phyloP scores from a whole-genome alignment of 2,329 filamentous ascomycete genomes.

The Claviceps sp. region DNA sequence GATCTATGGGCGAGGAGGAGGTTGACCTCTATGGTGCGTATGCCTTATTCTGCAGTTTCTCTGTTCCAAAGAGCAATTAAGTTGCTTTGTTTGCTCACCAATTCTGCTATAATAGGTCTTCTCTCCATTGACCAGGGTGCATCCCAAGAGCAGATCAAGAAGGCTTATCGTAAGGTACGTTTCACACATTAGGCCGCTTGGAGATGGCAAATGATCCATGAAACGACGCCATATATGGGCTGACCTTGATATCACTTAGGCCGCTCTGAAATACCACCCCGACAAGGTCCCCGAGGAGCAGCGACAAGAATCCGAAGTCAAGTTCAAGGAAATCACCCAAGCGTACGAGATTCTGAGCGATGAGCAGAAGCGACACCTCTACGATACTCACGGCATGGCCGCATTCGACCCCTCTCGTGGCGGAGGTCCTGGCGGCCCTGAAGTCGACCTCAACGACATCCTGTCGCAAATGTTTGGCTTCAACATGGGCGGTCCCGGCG shows the following conservation, averaged over 20 bases:
- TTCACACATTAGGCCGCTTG: neutral
- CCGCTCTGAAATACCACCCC: slow-evolving; percentile 77
- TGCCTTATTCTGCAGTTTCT: neutral
- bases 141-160: slow-evolving; percentile 73
- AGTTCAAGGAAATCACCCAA: slow-evolving; percentile 85
- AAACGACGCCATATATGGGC: neutral
- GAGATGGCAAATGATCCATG: no score
- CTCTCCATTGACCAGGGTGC: slow-evolving; percentile 63
- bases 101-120: slow-evolving; percentile 43
- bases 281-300: slow-evolving; percentile 88
- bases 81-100: slow-evolving; percentile 1
- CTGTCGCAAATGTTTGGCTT: slow-evolving; percentile 85
- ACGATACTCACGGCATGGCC: slow-evolving; percentile 90
- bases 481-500: slow-evolving; percentile 39
- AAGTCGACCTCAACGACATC: slow-evolving; percentile 82
- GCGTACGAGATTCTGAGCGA: slow-evolving; percentile 97
- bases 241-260: slow-evolving; percentile 32
- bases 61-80: neutral
- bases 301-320: slow-evolving; percentile 72
- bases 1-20: slow-evolving; percentile 23
- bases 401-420: slow-evolving; percentile 72
- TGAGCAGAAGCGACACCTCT: slow-evolving; percentile 82
- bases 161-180: slow-evolving; percentile 84
- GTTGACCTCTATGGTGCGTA: slow-evolving; percentile 50
- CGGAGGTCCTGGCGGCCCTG: slow-evolving; percentile 52